Evolutionary conservation across 805 yeast genomes (phyloP).

Genomic region (Pichia deserticola): DNA sequence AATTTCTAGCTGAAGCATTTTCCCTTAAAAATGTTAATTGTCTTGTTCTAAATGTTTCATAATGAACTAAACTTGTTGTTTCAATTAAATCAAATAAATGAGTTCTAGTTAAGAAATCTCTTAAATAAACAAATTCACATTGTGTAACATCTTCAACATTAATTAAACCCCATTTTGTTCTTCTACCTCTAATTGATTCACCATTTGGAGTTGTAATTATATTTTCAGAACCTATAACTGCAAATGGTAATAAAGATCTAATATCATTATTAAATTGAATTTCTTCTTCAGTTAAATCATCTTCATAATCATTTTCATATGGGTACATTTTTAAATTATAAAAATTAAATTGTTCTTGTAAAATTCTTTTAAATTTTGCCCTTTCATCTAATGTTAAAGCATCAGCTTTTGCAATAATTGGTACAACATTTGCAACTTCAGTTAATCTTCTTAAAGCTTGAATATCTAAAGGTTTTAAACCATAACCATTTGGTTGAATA

Average conservation of each 20-base stretch:
- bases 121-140: conserved; percentile 89
- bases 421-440: conserved; percentile 90
- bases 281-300: conserved; percentile 56
- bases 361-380: conserved; percentile 61
- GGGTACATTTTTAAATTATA: conserved; percentile 80
- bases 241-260: conserved; percentile 80
- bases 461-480: conserved; percentile 77
- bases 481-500: conserved; percentile 80
- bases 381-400: conserved; percentile 83
- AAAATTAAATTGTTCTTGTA: conserved; percentile 69
- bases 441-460: conserved; percentile 75
- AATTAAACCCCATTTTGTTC: conserved; percentile 89
- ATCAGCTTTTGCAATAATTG: conserved; percentile 92
- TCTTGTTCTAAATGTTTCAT: conserved; percentile 88
- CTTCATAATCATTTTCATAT: conserved; percentile 40
- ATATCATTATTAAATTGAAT: conserved; percentile 67
- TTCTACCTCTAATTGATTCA: conserved; percentile 78
- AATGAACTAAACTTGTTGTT: conserved; percentile 79
- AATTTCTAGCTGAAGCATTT: conserved; percentile 49
- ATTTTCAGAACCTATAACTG: conserved; percentile 84
- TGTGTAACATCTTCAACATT: conserved; percentile 92
- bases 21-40: conserved; percentile 92
- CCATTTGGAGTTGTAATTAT: conserved; percentile 66
- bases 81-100: conserved; percentile 95
- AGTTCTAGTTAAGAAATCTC: conserved; percentile 91